Evolutionary conservation across 2,329 filamentous ascomycete species (phyloP).

Genomic region (Trichoderma pleuroti): DNA sequence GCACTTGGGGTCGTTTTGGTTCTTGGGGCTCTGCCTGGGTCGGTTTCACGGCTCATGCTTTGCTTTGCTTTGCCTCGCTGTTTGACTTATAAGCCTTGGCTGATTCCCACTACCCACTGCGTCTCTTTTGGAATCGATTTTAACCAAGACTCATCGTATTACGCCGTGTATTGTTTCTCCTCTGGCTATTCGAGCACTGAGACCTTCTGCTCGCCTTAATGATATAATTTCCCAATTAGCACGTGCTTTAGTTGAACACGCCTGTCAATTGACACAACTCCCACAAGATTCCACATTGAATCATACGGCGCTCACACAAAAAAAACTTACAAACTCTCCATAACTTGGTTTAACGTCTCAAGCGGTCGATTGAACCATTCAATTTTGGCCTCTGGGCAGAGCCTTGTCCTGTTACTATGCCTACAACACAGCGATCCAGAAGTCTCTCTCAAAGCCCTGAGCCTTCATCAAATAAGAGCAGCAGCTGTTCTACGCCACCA

Average conservation of each 20-base stretch:
- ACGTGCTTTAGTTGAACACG: background rate
- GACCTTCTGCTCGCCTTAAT: background rate
- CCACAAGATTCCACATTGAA: background rate
- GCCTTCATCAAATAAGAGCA: slow-evolving; percentile 27
- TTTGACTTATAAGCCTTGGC: background rate
- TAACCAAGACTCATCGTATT: background rate
- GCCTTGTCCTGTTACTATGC: slow-evolving; percentile 22
- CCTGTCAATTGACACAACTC: background rate
- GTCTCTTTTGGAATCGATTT: background rate
- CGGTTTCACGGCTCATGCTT: background rate
- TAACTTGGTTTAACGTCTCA: background rate
- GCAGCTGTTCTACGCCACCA: slow-evolving; percentile 30
- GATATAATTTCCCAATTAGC: background rate
- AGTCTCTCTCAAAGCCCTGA: slow-evolving; percentile 25
- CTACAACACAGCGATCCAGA: slow-evolving; percentile 23
- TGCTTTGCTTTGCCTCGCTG: background rate
- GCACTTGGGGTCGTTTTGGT: background rate
- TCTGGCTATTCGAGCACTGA: background rate
- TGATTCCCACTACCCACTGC: background rate
- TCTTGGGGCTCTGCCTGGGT: background rate
- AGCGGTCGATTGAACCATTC: background rate
- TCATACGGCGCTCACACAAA: background rate
- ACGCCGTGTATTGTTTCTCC: background rate
- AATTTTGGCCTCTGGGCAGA: background rate
- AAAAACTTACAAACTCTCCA: background rate